Evolutionary conservation across 441 rosid species (phyloP), one percentile per base, ranked within the genome.

Genomic region (Dalechampia spathulata): DNA sequence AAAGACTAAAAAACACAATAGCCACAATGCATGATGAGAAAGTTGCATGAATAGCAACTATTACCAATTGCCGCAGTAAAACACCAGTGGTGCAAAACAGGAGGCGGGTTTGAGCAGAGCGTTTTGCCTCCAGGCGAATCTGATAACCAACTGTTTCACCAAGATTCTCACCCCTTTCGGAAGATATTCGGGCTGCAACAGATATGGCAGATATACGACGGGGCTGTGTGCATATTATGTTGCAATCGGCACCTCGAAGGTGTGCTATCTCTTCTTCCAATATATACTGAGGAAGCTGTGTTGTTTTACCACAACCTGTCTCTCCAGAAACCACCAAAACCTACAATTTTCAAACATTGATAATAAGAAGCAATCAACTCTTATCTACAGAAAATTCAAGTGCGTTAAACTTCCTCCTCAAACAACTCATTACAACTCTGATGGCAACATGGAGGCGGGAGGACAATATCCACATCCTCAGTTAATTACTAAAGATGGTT

Each of bases 241-340:
- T 87, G 81, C 95, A 91, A 51, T 83, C 70, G 64, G 83, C 95
- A 60, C 98, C 98, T 15, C 81, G 78, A 26, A 91, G 63, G 55
- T 74, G 65, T 15, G 86, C 64, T 77, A 91, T 83, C 72, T 82
- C 93, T 79, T 84, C 86, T 67, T 91, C 98, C 62, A 91, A 75
- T 56, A 91, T 79, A 77, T 79, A 91, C 23, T 88, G 95, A 67
- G 98, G 95, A 61, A 91, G 93, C 65, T 91, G 98, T 51, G 96
- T 88, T 52, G 98, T 88, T 76, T 91, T 91, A 67, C 98, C 96
- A 83, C 98, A 91, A 27, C 98, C 98, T 1, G 98, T 91, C 78
- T 86, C 96, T 60, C 98, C 98, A 49, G 96, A 91, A 63, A 86
- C 83, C 28, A 91, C 96, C 62, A 87, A 54, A 46, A 88, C 93